These are phyloP conservation scores for Pseudogymnoascus destructans DNA, from an alignment of 2,329 filamentous ascomycete species.

Conservation along the genomic window DNA sequence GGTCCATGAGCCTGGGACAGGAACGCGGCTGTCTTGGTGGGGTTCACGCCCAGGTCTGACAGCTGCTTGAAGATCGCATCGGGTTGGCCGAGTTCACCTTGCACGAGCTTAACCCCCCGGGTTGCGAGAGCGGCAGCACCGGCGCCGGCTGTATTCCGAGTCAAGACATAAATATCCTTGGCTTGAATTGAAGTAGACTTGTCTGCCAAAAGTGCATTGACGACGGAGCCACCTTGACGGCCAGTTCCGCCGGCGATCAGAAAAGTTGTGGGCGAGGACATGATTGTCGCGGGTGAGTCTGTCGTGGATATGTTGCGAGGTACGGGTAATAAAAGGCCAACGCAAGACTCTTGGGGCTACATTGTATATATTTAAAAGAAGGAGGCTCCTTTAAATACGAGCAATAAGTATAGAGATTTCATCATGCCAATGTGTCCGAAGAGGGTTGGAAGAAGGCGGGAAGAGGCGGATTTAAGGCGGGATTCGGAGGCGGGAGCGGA, in stretches of 20 bases:
- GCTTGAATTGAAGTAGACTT: slow-evolving; percentile 14
- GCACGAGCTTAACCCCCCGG: slow-evolving; percentile 37
- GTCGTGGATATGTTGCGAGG: background rate
- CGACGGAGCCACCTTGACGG: slow-evolving; percentile 34
- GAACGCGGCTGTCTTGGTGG: slow-evolving; percentile 40
- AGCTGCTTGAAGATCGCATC: slow-evolving; percentile 34
- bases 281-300: background rate
- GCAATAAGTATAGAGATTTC: background rate
- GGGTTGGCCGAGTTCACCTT: slow-evolving; percentile 43
- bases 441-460: background rate
- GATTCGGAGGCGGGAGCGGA: background rate
- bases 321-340: background rate
- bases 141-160: slow-evolving; percentile 37
- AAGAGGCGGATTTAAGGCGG: no score
- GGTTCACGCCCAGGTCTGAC: slow-evolving; percentile 33
- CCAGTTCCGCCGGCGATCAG: slow-evolving; percentile 36
- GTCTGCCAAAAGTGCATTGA: slow-evolving; percentile 29
- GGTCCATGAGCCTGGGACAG: slow-evolving; percentile 20
- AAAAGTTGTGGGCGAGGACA: slow-evolving; percentile 9
- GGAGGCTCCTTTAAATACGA: slow-evolving; percentile 2
- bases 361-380: background rate
- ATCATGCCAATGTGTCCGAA: background rate
- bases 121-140: slow-evolving; percentile 35
- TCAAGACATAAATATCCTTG: slow-evolving; percentile 44
- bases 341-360: background rate